Evolutionary conservation across 306 rosid species (phyloP).

Genomic region (Vigna angularis): DNA sequence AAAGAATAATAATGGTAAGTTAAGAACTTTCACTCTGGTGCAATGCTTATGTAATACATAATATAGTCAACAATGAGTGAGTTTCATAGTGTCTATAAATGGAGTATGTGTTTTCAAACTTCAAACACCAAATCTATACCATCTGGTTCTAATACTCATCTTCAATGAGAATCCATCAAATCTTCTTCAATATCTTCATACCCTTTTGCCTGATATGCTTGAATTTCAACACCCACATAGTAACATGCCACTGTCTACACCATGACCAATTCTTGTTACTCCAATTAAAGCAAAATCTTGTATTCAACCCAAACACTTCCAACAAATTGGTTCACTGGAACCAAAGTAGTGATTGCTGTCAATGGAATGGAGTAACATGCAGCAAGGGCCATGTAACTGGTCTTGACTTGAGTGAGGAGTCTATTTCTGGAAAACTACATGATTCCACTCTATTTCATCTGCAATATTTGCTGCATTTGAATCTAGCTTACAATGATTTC

Average conservation of each 20-base stretch:
- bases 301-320: not conserved
- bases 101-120: not conserved
- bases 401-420: constrained; percentile 43
- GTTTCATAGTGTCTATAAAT: not conserved
- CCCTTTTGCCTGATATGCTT: not conserved
- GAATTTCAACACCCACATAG: not conserved
- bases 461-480: not conserved
- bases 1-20: not conserved
- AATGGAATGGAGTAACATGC: constrained; percentile 59
- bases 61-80: not conserved
- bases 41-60: not conserved
- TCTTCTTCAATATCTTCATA: not conserved
- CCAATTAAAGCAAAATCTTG: not conserved
- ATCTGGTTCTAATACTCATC: not conserved
- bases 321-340: not conserved
- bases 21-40: not conserved
- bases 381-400: constrained; percentile 30
- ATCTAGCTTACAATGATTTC: not conserved
- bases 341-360: not conserved
- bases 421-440: constrained; percentile 30
- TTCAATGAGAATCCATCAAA: not conserved
- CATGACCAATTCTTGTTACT: not conserved
- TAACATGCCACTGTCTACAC: not conserved
- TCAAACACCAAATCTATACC: not conserved
- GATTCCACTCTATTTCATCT: constrained; percentile 36